Evolutionary conservation across 345 rosid species (phyloP).

Genomic region (Syzygium jambos): DNA sequence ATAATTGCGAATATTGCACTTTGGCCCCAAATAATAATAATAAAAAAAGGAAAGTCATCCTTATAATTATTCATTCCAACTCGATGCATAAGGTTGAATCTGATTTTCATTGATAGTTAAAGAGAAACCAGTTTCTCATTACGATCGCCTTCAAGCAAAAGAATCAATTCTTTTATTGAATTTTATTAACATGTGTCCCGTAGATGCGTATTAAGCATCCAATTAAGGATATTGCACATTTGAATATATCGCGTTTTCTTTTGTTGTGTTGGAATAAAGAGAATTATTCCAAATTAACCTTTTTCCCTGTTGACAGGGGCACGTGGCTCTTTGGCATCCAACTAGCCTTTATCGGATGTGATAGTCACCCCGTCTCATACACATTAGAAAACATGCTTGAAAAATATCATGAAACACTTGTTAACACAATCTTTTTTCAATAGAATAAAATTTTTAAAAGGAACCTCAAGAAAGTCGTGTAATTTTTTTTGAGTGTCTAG

Average conservation of each 20-base stretch:
- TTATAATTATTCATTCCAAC: background rate
- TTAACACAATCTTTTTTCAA: background rate
- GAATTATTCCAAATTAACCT: background rate
- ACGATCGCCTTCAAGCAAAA: background rate
- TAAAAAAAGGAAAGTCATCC: background rate
- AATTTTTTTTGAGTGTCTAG: too few relatives aligned
- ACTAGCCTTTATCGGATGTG: too few relatives aligned
- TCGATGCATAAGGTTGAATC: background rate
- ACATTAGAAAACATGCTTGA: background rate
- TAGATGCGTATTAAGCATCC: background rate
- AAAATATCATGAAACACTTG: background rate
- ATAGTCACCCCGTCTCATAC: background rate
- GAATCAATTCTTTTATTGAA: background rate
- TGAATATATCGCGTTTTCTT: background rate
- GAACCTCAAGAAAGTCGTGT: too few relatives aligned
- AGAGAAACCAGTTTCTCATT: background rate
- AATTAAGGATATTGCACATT: background rate
- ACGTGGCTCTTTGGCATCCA: background rate
- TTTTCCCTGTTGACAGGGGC: background rate
- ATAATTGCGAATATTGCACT: accelerated
- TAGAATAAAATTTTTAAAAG: too few relatives aligned
- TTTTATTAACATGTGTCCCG: background rate
- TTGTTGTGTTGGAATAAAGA: background rate
- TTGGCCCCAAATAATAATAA: background rate
- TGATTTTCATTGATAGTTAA: background rate